Percentiles rank a stretch among this genome's conserved stretches.
Evolutionary conservation across 441 rosid species (phyloP).

Genomic region (Populus tomentosa): DNA sequence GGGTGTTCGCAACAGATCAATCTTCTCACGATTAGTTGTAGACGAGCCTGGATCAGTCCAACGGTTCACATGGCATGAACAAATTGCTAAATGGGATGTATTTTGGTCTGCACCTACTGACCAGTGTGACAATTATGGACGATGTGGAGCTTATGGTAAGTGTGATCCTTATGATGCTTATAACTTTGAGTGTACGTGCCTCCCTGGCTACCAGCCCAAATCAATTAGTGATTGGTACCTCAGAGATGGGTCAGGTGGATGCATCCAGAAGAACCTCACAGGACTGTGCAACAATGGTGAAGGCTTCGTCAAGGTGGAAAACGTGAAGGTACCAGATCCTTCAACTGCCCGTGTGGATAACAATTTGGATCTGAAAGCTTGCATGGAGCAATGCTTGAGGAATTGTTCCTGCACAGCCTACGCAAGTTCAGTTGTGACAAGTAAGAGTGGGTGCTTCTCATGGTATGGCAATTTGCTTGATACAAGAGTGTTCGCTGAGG

Average conservation of each 20-base stretch:
- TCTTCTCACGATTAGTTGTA: not conserved
- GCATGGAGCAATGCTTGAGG: constrained; percentile 17
- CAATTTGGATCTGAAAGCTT: constrained; percentile 12
- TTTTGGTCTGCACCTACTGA: constrained; percentile 40
- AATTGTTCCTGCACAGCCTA: constrained; percentile 23
- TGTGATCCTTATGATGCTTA: constrained; percentile 32
- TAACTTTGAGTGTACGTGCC: constrained; percentile 41
- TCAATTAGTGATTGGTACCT: not conserved
- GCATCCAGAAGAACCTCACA: constrained; percentile 10
- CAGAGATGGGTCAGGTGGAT: constrained; percentile 13
- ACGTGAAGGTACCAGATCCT: constrained; percentile 12
- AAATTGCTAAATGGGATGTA: constrained; percentile 31
- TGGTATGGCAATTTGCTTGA: constrained; percentile 23
- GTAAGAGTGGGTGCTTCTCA: constrained; percentile 4
- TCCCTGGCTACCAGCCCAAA: constrained; percentile 38
- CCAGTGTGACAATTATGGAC: constrained; percentile 45
- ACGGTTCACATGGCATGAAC: constrained; percentile 34
- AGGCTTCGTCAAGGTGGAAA: constrained; percentile 22
- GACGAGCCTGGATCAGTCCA: not conserved
- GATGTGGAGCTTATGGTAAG: constrained; percentile 44
- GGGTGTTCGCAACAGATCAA: not conserved
- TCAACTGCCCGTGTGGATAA: too few species aligned
- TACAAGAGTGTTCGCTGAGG: constrained; percentile 13
- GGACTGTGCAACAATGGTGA: constrained; percentile 25
- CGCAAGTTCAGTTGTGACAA: constrained; percentile 1